Evolutionary conservation across 179 eudicot species (phyloP), one percentile per base, ranked within the genome.

Genomic region (Vitellaria paradoxa): DNA sequence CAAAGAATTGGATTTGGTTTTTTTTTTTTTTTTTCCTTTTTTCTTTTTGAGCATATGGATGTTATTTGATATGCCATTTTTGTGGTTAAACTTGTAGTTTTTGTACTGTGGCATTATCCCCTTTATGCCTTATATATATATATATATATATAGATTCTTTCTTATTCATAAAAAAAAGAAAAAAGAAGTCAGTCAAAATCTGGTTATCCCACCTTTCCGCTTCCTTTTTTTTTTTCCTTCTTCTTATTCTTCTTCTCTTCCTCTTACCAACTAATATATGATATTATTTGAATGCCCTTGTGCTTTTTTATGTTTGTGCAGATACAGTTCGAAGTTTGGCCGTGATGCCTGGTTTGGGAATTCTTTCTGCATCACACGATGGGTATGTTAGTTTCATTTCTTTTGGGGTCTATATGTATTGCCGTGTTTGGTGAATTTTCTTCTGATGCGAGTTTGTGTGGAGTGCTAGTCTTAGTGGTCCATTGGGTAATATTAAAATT

Each of bases 301-400:
- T 78, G 49, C 65, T 53, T 30, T 65, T 69, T 45, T 18, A 37
- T 17, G 20, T 74, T 68, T 81, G 76, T 84, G 76, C 92, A 96
- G 99, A 96, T 86, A 96, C 98, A 24, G 98, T 92, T 81, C 89
- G 98, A 76, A 90, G 97, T 77, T 80, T 96, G 83, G 96, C 96
- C 14, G 84, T 84, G 78, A 90, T 92, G 98, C 86, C 91, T 65
- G 89, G 75, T 77, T 57, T 94, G 68, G 98, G 98, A 81, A 73
- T 96, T 80, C 87, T 96, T 78, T 96, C 99, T 77, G 97, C 98
- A 68, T 96, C 99, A 49, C 99, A 96, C 87, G 99, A 96, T 79
- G 97, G 98, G 99, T 96, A 84, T 83, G 82, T 24, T 65, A 30
- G 15, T 50, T 78, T 9, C 63, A 9, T 50, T 68, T 10, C 50